Evolutionary conservation across 371 early-diverging fungal species (phyloP), one percentile per base, ranked within the genome.

Genomic region (Mortierella sp.): DNA sequence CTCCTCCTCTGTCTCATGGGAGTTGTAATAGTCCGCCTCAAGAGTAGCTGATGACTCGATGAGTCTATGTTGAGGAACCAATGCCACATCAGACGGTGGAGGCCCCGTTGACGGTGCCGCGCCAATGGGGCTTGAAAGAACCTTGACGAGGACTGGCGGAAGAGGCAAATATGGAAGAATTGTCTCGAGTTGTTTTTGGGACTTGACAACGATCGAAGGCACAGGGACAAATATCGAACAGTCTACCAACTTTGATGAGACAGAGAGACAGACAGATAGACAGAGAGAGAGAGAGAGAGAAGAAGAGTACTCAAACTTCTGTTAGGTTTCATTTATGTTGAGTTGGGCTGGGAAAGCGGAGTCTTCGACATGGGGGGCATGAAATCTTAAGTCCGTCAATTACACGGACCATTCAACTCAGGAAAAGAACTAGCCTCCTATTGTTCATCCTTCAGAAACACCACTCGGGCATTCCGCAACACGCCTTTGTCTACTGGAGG

Each of bases 131-230:
- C 21, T 30, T n/a, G 57, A 57, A 18, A 26, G 57, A n/a, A 30
- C 57, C 29, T 21, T n/a, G 50, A 16, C 50, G 3, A n/a, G 50
- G 16, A 4, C 16, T 12, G 57, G 37, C 0, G 70, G 62, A 15
- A 70, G 47, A 12, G 64, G 70, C 14, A 70, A 51, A 26, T 62
- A 62, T 1, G 60, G 64, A 21, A 70, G 59, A 23, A 63, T 63
- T 15, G 62, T 56, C 37, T 68, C 70, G 52, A 70, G 58, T 9
- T 45, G 43, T 15, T 63, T 63, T 7, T 70, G 70, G 7, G 70
- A 70, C 58, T 70, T 70, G 46, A 70, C 59, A 19, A 70, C 70
- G 16, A 70, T 70, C 15, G 58, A 28, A 2, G 64, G 70, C 48
- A 70, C 37, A 21, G 70, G 70, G 11, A 70, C 70, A 52, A 70